Evolutionary conservation across 2,329 filamentous ascomycete genomes (phyloP), one percentile per base, ranked within the genome.

Genomic region (Penicillium polonicum): DNA sequence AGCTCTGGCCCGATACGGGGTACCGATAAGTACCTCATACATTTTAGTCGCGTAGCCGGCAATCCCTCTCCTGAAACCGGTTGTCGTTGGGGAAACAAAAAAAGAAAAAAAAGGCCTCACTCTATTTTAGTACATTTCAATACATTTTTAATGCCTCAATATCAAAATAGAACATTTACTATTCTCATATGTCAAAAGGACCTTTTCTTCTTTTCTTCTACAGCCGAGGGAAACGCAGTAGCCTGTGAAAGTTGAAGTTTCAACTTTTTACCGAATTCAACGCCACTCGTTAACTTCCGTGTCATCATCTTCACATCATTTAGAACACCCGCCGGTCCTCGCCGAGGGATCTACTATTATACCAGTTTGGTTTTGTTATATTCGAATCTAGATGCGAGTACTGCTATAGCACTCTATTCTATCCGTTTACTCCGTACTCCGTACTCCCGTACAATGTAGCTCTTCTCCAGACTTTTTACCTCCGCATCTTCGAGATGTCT

Each of bases 281-380:
- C 64, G 63, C 64, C 64, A 65, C 60, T 56, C 46, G 9, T 23
- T 27, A 36, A 52, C 39, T 31, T 45, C 61, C 51, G 58, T 62
- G 61, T 65, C 65, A 66, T 67, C 65, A 67, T 67, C 53, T 52
- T 58, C 55, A 60, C 64, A 67, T 67, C 65, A 67, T 67, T 50
- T 56, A 62, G 39, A 13, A 38, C 25, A 33, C 44, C 48, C 48
- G 44, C 60, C 64, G 62, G 63, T 65, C 53, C 51, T 50, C 56
- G 60, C 63, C 64, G 62, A 65, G 45, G 7, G 46, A 51, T 46
- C 52, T 46, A 13, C 52, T 33, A 5, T 46, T 15, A 25, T 33
- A 36, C 27, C 17, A 9, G 23, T 17, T 44, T 45, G 41, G 33
- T 45, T 31, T 39, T 44, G 29, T 27, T 35, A 42, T 25, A 33